phyloP scores from a whole-genome alignment of 139 green algal species.

The Closterium sp. region DNA sequence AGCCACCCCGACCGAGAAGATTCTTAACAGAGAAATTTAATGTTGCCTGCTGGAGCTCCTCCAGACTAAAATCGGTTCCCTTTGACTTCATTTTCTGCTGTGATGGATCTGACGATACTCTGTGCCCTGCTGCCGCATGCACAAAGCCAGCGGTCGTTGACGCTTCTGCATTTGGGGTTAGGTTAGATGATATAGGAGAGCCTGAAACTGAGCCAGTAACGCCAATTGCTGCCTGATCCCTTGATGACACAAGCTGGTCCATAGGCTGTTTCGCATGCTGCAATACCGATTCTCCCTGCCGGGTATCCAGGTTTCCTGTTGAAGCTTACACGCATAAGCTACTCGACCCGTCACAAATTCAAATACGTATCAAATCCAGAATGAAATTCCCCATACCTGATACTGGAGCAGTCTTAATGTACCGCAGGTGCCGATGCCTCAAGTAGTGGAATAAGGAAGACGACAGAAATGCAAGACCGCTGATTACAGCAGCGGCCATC shows the following conservation, averaged over 20 bases:
- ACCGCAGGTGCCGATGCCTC: background rate
- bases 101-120: background rate
- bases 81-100: background rate
- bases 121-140: background rate
- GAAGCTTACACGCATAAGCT: background rate
- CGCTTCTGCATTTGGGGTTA: background rate
- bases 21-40: conserved; percentile 19
- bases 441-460: background rate
- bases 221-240: background rate
- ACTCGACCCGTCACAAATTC: background rate
- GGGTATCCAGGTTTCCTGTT: background rate
- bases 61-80: conserved; percentile 18
- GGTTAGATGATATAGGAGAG: background rate
- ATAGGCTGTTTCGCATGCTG: background rate
- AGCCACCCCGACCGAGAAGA: conserved; percentile 26
- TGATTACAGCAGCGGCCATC: background rate
- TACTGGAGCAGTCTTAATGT: background rate
- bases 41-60: conserved; percentile 32
- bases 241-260: background rate
- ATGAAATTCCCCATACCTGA: background rate
- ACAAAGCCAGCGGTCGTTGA: no score
- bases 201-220: background rate
- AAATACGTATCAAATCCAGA: background rate
- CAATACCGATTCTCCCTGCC: background rate
- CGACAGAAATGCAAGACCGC: background rate